Percentiles rank a stretch among this genome's conserved stretches.
Evolutionary conservation across 2,329 filamentous ascomycete species (phyloP).

Genomic region (Beauveria sp.): DNA sequence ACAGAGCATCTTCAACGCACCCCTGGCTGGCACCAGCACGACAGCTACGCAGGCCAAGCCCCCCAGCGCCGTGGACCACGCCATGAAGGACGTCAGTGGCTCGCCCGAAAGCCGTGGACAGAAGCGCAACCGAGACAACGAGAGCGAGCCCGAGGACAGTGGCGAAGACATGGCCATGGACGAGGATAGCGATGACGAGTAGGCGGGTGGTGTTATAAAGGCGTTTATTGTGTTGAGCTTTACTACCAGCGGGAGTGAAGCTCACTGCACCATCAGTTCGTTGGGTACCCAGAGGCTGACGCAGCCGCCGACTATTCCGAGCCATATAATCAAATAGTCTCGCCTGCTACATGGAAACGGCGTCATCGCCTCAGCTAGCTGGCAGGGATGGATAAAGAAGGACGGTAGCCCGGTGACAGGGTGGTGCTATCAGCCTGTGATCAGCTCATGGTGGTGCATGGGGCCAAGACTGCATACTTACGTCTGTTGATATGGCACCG

Average conservation of each 20-base stretch:
- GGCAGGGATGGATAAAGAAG: conserved; percentile 91
- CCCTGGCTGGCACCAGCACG: conserved; percentile 38
- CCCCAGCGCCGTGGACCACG: conserved; percentile 36
- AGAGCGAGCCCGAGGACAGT: conserved; percentile 53
- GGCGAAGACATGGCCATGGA: conserved; percentile 63
- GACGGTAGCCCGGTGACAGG: conserved; percentile 68
- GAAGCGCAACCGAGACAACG: conserved; percentile 66
- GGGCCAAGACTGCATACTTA: conserved; percentile 39
- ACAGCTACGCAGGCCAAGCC: conserved; percentile 31
- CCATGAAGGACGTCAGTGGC: conserved; percentile 41
- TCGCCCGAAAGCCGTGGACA: conserved; percentile 50
- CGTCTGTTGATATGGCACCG: conserved; percentile 69
- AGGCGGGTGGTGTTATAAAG: conserved; percentile 17
- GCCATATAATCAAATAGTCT: conserved; percentile 79
- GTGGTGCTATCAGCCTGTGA: conserved; percentile 55
- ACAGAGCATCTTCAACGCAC: conserved; percentile 71
- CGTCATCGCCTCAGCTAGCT: conserved; percentile 73
- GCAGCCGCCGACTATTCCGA: conserved; percentile 75
- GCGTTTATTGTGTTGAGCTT: background rate
- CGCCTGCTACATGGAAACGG: conserved; percentile 52
- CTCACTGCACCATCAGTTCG: conserved; percentile 47
- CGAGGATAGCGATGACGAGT: conserved; percentile 67
- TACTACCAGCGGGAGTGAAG: background rate
- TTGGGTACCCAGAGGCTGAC: conserved; percentile 73
- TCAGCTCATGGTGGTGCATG: background rate